A percentile compares a stretch with the other conserved stretches of the same genome.
These are phyloP conservation scores for Ocimum tenuiflorum DNA, from an alignment of 257 asterid genomes.

Conservation along the genomic window DNA sequence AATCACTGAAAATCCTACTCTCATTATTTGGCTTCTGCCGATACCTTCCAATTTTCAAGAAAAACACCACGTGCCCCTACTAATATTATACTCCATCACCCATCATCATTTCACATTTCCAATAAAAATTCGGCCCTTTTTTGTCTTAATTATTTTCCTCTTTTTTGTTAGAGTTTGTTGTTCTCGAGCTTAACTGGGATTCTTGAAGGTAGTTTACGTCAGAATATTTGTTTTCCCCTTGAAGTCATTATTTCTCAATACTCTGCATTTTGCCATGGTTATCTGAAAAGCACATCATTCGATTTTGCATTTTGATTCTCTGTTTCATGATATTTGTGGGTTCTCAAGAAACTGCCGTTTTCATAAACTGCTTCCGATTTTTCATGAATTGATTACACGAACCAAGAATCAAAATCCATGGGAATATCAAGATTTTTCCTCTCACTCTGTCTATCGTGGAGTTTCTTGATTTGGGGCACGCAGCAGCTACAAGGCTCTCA, in stretches of 20 bases:
- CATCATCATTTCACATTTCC: slow-evolving; percentile 23
- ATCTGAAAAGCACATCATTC: not conserved
- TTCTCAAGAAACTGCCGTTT: slow-evolving; percentile 5
- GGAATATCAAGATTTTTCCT: slow-evolving; percentile 22
- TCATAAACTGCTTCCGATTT: not conserved
- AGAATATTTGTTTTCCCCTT: not conserved
- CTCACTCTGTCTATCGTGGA: slow-evolving; percentile 30
- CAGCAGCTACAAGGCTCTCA: slow-evolving; percentile 51
- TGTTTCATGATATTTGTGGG: slow-evolving; percentile 5
- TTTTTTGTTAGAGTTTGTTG: not conserved
- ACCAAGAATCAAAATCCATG: slow-evolving; percentile 17
- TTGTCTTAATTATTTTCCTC: not conserved
- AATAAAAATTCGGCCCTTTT: slow-evolving; percentile 11
- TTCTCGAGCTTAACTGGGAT: slow-evolving; percentile 5
- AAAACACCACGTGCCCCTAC: slow-evolving; percentile 26
- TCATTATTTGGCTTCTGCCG: slow-evolving; percentile 16
- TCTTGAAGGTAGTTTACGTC: not conserved
- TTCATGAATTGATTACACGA: slow-evolving; percentile 4
- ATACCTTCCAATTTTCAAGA: slow-evolving; percentile 18
- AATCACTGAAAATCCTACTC: slow-evolving; percentile 17
- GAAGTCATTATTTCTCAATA: not conserved
- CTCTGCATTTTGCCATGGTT: not conserved
- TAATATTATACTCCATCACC: not conserved
- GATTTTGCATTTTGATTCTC: not conserved
- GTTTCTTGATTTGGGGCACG: slow-evolving; percentile 34